Evolutionary conservation across 768 basidiomycete species (phyloP).

Genomic region (Rhizopogon vulgaris): DNA sequence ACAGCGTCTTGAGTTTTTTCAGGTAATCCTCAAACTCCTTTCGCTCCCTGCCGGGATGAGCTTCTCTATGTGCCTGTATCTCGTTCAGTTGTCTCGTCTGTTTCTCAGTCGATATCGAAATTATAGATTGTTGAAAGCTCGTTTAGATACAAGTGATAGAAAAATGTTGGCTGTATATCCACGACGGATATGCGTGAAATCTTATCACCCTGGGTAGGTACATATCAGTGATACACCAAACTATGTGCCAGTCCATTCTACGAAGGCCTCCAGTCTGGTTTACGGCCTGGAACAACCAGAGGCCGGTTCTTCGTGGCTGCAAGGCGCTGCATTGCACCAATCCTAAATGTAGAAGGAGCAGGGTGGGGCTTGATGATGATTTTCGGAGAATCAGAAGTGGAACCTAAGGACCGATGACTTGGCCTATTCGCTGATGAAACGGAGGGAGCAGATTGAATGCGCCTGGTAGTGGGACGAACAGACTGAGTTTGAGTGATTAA

Average conservation of each 20-base stretch:
- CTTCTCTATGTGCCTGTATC: conserved; percentile 22
- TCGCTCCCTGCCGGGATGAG: conserved; percentile 38
- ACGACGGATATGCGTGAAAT: no score
- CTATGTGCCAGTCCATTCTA: neutral
- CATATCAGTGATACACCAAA: neutral
- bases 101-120: conserved; percentile 6
- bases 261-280: neutral
- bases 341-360: neutral
- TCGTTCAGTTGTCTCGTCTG: conserved; percentile 22
- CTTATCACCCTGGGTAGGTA: no score
- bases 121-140: no score
- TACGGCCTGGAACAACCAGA: neutral
- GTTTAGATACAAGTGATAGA: no score
- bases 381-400: neutral
- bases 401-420: neutral
- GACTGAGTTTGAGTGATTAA: neutral
- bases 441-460: neutral
- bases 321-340: neutral
- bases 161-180: no score
- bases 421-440: neutral
- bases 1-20: no score
- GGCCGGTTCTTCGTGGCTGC: neutral
- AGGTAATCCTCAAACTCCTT: no score
- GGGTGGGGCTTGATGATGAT: no score
- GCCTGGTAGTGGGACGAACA: neutral